Base-by-base conservation (phyloP, 495 filamentous ascomycete genomes). In the Trichocladium antarcticum region DNA sequence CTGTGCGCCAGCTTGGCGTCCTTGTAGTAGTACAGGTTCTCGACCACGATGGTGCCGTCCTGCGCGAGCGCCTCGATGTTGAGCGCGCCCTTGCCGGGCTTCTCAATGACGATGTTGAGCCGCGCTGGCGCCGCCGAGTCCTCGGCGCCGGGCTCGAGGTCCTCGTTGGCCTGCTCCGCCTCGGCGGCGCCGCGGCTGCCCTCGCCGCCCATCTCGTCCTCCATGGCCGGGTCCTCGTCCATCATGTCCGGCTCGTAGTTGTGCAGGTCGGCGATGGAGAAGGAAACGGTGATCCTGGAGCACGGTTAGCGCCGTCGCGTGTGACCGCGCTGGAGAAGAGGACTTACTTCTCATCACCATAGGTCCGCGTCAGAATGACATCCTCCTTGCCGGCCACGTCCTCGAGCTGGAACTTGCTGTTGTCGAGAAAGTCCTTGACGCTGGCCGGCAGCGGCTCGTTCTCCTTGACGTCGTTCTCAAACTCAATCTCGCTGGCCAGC, bases 181-280 rank as follows among this genome's bases (percentile, higher is more conserved):
- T n/a, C n/a, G 59, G 62, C 74, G 74, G 63, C 81, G 83, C 24
- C 37, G 45, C 29, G 40, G 28, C 35, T 54, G 45, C 37, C 49
- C 54, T 34, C 79, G 28, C 31, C 71, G 48, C 76, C 62, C 42
- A 80, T 75, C 51, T 87, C 67, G 62, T 78, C 77, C 60, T 82
- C 85, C 47, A 93, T 73, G 59, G 89, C 88, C 54, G 82, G 78
- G 46, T 68, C 64, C 46, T 65, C 64, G 15, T 63, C 58, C 48
- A 54, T 59, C 42, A 55, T 43, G 38, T 66, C 60, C 45, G 79
- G 70, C 46, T 83, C 77, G 58, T 83, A 70, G 71, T 77, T 78
- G 69, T 84, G 81, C 38, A 99, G 76, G 65, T 96, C 93, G 55
- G 85, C 81, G 62, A 95, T 89, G 54, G 89, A 92, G 75, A 98